These are phyloP conservation scores for Exobasidium cylindrosporum DNA, from an alignment of 1,284 basidiomycete genomes.

Conservation along the genomic window DNA sequence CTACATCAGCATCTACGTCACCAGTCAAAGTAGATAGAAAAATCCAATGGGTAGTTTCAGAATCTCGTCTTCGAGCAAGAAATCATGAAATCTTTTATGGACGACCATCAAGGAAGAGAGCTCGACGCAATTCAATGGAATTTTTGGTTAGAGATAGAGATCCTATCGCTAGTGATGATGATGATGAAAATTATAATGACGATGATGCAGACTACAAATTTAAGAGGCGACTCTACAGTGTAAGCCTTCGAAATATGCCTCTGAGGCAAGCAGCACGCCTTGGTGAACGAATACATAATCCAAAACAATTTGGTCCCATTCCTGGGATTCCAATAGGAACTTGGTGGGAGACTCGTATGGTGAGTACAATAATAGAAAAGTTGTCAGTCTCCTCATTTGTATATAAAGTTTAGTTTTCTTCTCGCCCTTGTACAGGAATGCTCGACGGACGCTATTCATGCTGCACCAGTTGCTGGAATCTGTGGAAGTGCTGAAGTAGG, in stretches of 20 bases:
- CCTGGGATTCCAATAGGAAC: slow-evolving; percentile 52
- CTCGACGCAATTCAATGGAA: background rate
- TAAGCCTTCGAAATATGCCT: background rate
- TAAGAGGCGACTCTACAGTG: background rate
- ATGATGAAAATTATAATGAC: background rate
- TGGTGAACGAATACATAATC: slow-evolving; percentile 26
- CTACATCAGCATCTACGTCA: background rate
- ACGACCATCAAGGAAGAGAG: background rate
- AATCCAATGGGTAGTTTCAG: background rate
- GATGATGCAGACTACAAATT: background rate
- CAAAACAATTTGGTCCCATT: slow-evolving; percentile 49
- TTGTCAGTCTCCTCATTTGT: too few relatives aligned
- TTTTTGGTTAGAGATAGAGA: too few relatives aligned
- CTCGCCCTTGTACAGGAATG: slow-evolving; percentile 16
- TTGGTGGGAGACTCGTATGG: slow-evolving; percentile 31
- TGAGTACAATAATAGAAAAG: too few relatives aligned
- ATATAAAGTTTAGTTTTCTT: too few relatives aligned
- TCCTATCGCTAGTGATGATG: too few relatives aligned
- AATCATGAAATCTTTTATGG: background rate
- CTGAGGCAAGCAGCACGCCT: slow-evolving; percentile 24
- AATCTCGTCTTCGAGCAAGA: background rate
- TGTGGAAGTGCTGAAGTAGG: slow-evolving; percentile 64
- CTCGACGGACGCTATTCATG: slow-evolving; percentile 37
- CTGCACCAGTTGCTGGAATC: slow-evolving; percentile 74
- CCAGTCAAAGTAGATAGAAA: background rate